Evolutionary conservation across 371 early-diverging fungal genomes (phyloP).

Genomic region (Nosema muscidifuracis): DNA sequence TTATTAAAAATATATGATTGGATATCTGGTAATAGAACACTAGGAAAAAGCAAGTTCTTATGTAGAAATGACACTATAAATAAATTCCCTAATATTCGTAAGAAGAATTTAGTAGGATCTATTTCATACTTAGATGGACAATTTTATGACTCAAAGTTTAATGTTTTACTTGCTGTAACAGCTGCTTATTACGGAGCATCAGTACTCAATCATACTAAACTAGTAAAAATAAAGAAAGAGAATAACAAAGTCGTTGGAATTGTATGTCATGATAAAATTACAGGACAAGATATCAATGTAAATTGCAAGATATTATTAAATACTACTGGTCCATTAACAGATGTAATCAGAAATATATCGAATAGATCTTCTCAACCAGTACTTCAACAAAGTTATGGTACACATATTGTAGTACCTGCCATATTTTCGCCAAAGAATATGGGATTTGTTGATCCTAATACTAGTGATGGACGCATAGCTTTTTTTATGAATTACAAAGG

Average conservation of each 20-base stretch:
- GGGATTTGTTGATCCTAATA: constrained; percentile 92
- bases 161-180: constrained; percentile 84
- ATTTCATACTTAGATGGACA: constrained; percentile 95
- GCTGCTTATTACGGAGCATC: constrained; percentile 83
- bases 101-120: constrained; percentile 78
- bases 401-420: constrained; percentile 85
- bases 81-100: constrained; percentile 84
- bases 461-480: constrained; percentile 89
- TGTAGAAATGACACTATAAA: constrained; percentile 74
- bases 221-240: constrained; percentile 71
- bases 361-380: constrained; percentile 72
- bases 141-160: constrained; percentile 93
- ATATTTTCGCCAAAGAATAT: constrained; percentile 81
- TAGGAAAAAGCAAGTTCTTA: constrained; percentile 77
- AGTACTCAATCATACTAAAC: constrained; percentile 86
- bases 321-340: constrained; percentile 72
- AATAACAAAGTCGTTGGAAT: constrained; percentile 71
- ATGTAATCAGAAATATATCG: constrained; percentile 72
- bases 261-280: constrained; percentile 72
- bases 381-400: constrained; percentile 86
- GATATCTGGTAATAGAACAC: constrained; percentile 77
- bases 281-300: constrained; percentile 77
- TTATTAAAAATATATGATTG: constrained; percentile 89
- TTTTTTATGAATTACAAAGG: constrained; percentile 98
- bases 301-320: constrained; percentile 85